These are phyloP conservation scores for Zanthoxylum bungeanum DNA, from an alignment of 345 rosid genomes.

Conservation along the genomic window DNA sequence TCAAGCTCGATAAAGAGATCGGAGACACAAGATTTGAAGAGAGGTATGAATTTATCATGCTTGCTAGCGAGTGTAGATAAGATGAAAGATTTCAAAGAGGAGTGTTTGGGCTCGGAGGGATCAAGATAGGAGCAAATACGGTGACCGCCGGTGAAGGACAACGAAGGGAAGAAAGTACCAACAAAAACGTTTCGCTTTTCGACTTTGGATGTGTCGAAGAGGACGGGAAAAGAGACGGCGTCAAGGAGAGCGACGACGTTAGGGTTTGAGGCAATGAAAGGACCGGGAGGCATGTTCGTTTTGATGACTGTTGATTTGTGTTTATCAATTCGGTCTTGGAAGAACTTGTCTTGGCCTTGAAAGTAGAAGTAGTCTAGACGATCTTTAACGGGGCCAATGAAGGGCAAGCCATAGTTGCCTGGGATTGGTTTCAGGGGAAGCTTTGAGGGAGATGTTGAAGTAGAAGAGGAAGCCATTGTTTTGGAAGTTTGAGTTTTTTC, in stretches of 20 bases:
- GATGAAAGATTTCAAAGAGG: conserved; percentile 31
- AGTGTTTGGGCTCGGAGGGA: too few species aligned
- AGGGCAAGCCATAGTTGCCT: conserved; percentile 31
- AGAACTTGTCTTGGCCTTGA: too few species aligned
- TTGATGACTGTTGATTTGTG: conserved; percentile 33
- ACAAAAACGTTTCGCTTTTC: too few species aligned
- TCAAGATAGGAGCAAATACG: conserved; percentile 39
- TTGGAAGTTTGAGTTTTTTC: too few species aligned
- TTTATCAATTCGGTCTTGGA: conserved; percentile 18
- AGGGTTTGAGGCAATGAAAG: too few species aligned
- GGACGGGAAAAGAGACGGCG: conserved; percentile 38
- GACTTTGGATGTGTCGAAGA: too few species aligned
- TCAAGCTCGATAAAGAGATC: conserved; percentile 28
- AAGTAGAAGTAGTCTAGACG: too few species aligned
- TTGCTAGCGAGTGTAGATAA: conserved; percentile 23
- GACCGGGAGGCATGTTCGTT: conserved; percentile 41
- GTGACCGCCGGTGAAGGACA: too few species aligned
- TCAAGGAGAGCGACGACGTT: conserved; percentile 38
- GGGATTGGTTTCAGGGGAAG: conserved; percentile 34
- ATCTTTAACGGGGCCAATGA: too few species aligned
- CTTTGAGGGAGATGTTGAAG: neutral
- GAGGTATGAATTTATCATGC: conserved; percentile 26
- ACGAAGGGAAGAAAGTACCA: too few species aligned
- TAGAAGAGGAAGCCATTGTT: conserved; percentile 16
- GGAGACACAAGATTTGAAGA: conserved; percentile 18